Conservation (phyloP, 2,329 filamentous ascomycete genomes). For the Xylariaceae sp. region DNA sequence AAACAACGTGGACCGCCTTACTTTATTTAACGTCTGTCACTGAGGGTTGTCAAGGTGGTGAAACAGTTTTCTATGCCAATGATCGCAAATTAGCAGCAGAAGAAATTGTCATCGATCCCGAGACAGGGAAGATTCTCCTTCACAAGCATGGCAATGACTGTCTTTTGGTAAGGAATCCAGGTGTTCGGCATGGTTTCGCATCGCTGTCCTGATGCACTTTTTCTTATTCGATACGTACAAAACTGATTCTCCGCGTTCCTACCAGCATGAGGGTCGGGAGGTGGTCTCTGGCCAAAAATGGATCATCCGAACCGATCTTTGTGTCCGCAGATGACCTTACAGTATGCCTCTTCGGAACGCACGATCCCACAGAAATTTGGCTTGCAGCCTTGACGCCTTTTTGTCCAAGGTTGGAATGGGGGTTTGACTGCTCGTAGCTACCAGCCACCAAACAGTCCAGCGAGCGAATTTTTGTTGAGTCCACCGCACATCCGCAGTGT, state of each 20-base stretch:
- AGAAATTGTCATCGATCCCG: slow-evolving; percentile 69
- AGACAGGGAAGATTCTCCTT: slow-evolving; percentile 81
- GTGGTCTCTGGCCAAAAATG: slow-evolving; percentile 83
- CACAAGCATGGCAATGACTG: slow-evolving; percentile 90
- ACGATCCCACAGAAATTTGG: too few species aligned
- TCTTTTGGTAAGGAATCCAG: slow-evolving; percentile 59
- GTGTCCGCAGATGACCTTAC: slow-evolving; percentile 48
- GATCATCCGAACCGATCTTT: slow-evolving; percentile 83
- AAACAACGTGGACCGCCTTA: slow-evolving; percentile 88
- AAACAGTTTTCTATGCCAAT: slow-evolving; percentile 88
- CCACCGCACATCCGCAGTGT: too few species aligned
- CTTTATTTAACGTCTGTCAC: slow-evolving; percentile 77
- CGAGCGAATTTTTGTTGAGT: too few species aligned
- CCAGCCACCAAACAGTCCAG: too few species aligned
- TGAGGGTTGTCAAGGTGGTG: slow-evolving; percentile 77
- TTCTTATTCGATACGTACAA: slow-evolving; percentile 2
- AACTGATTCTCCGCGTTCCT: slow-evolving; percentile 29
- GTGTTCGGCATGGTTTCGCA: too few species aligned
- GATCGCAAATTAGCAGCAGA: slow-evolving; percentile 55
- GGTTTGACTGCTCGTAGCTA: too few species aligned
- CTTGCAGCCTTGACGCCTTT: too few species aligned
- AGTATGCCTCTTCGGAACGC: not conserved
- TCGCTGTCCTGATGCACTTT: not conserved
- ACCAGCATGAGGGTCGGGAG: slow-evolving; percentile 75
- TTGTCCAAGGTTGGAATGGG: too few species aligned